Percentiles rank a stretch among this genome's conserved stretches.
phyloP scores from a whole-genome alignment of 2,329 filamentous ascomycete species.

The Penicillium sp. region DNA sequence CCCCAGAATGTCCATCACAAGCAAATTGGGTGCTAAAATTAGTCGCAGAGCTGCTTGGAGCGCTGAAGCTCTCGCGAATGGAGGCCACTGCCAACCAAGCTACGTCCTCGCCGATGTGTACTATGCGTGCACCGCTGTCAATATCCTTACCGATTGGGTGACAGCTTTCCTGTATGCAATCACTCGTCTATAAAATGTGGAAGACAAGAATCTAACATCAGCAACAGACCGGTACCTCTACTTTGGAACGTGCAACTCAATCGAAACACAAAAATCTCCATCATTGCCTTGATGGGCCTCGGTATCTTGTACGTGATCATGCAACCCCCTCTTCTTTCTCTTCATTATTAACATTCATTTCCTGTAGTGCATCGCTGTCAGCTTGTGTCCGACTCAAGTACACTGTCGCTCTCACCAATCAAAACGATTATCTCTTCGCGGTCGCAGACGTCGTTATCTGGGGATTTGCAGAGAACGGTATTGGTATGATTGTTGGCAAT shows the following conservation, averaged over 20 bases:
- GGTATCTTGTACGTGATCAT: conserved; percentile 45
- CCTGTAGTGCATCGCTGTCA: conserved; percentile 32
- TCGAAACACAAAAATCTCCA: conserved; percentile 46
- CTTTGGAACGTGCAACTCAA: conserved; percentile 48
- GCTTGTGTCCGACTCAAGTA: conserved; percentile 45
- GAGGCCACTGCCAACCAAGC: conserved; percentile 20
- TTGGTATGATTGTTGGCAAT: conserved; percentile 52
- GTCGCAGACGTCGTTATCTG: conserved; percentile 47
- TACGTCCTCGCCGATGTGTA: conserved; percentile 25
- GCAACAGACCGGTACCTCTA: conserved; percentile 38
- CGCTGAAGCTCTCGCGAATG: conserved; percentile 11
- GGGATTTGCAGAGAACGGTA: conserved; percentile 52
- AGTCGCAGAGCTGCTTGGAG: conserved; percentile 22
- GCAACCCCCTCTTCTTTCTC: not conserved
- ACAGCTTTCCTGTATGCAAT: conserved; percentile 21
- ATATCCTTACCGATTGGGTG: conserved; percentile 27
- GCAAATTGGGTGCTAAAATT: not conserved
- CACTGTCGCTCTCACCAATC: conserved; percentile 42
- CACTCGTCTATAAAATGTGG: conserved; percentile 19
- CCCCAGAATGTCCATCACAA: not conserved
- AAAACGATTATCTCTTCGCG: conserved; percentile 42
- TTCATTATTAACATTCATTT: conserved; percentile 4
- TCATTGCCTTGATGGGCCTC: conserved; percentile 45
- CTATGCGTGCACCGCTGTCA: conserved; percentile 26
- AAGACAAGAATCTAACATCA: conserved; percentile 27